Base-by-base conservation (phyloP, 352 stramenopile genomes). In the Phytopythium aichiense region DNA sequence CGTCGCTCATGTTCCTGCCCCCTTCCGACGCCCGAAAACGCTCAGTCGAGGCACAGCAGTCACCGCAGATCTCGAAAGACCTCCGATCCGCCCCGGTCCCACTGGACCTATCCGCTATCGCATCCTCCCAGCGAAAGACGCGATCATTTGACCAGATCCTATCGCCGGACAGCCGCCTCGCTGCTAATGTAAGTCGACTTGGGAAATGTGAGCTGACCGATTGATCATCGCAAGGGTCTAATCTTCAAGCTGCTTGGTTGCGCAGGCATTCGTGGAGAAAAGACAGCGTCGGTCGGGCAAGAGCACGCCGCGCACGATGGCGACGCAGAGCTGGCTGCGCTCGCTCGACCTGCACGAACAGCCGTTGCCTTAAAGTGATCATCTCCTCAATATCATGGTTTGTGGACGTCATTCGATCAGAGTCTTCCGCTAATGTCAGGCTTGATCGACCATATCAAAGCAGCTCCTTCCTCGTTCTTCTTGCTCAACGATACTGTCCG, bases 211-310 rank as follows among this genome's bases (percentile, higher is more conserved):
- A n/a, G 22, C 9, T 28, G 42, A 23, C 22, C 45, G 45, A 15
- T 25, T 20, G 43, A 18, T 33, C 3, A 20, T 13, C 23, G 4
- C 23, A 18, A 8, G 15, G 22, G 48, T 23, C 48, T 54, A 12
- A 54, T 15, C 2, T 2, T 64, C 1, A 12, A 12, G 2, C n/a
- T 31, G 8, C 31, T 23, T 0, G n/a, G 16, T 46, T 8, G 23
- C 51, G 25, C 49, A 86, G 76, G 81, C 74, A 3, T 90, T 90
- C 51, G 76, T 90, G 30, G 81, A 87, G 52, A 90, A 90, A 58
- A 74, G 81, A 9, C 76, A 74, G 50, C 72, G 72, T 42, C 78
- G 81, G 12, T 54, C 78, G 4, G 57, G 68, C 28, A 81, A 83
- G 59, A 63, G 68, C 42, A 90, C 81, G 2, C 81, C 81, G 0